Evolutionary conservation across 225 moss, liverwort and hornwort species (phyloP).

Genomic region (Bryum argenteum): DNA sequence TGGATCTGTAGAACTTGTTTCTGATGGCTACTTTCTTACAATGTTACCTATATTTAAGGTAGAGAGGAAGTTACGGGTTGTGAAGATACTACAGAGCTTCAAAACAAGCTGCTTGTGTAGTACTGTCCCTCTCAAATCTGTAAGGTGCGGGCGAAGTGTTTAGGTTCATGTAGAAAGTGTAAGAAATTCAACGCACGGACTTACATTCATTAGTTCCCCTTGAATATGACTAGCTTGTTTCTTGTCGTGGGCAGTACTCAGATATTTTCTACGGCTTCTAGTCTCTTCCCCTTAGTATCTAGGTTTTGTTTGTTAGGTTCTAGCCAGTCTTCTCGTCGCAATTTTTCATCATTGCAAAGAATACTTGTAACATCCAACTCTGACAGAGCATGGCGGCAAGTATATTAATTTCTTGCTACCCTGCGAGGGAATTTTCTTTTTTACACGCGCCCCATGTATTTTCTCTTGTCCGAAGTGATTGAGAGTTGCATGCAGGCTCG

Average conservation of each 20-base stretch:
- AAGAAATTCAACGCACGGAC: not conserved
- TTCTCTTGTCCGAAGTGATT: not conserved
- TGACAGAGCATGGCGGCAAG: not conserved
- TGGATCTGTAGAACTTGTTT: conserved; percentile 29
- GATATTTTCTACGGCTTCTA: not conserved
- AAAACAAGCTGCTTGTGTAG: not conserved
- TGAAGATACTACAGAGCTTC: conserved; percentile 6
- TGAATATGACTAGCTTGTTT: not conserved
- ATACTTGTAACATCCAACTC: not conserved
- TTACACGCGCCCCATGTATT: not conserved
- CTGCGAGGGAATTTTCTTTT: not conserved
- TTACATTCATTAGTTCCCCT: not conserved
- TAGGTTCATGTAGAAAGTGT: not conserved
- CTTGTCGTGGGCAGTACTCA: not conserved
- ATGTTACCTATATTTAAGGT: not conserved
- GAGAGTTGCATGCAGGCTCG: conserved; percentile 2
- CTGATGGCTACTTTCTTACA: not conserved
- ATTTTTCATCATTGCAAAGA: not conserved
- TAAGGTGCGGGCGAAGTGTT: conserved; percentile 17
- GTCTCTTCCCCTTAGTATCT: not conserved
- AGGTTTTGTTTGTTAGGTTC: not conserved
- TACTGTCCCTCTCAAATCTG: not conserved
- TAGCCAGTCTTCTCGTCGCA: not conserved
- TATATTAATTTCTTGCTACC: not conserved
- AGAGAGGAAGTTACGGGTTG: conserved; percentile 11